A percentile compares a stretch with the other conserved stretches of the same genome.
Conservation (phyloP, 768 basidiomycete species). For the Russula olivacea region DNA sequence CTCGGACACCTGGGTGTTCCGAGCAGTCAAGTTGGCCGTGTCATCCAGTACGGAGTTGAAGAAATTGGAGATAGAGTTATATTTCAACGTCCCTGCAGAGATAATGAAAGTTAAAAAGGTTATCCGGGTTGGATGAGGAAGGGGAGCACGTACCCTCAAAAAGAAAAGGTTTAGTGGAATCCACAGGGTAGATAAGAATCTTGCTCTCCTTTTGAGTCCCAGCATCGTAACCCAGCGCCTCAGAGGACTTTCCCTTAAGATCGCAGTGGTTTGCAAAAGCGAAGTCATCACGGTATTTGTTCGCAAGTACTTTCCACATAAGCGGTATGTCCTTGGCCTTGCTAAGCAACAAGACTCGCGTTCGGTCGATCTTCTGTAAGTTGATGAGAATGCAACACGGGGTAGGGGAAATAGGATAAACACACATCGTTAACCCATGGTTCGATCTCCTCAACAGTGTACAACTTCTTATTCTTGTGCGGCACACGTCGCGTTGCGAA, state of each 20-base stretch:
- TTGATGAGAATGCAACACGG: background rate
- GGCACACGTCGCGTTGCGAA: slow-evolving; percentile 74
- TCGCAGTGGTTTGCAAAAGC: slow-evolving; percentile 61
- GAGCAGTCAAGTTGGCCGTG: slow-evolving; percentile 47
- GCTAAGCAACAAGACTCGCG: slow-evolving; percentile 63
- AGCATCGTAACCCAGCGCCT: slow-evolving; percentile 52
- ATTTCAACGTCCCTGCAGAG: slow-evolving; percentile 57
- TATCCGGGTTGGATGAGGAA: background rate
- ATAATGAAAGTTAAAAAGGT: background rate
- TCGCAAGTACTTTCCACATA: slow-evolving; percentile 73
- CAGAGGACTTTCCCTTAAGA: slow-evolving; percentile 53
- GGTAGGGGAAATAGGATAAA: slow-evolving; percentile 7
- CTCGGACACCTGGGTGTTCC: slow-evolving; percentile 30
- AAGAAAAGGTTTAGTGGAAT: slow-evolving; percentile 47
- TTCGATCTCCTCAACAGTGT: slow-evolving; percentile 48
- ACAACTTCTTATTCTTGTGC: slow-evolving; percentile 57
- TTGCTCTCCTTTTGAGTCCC: slow-evolving; percentile 50
- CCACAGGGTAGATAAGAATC: slow-evolving; percentile 64
- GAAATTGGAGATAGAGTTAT: slow-evolving; percentile 67
- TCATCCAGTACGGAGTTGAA: slow-evolving; percentile 68
- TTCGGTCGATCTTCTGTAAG: slow-evolving; percentile 37
- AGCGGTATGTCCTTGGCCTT: slow-evolving; percentile 72
- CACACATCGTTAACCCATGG: slow-evolving; percentile 67
- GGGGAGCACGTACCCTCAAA: slow-evolving; percentile 54
- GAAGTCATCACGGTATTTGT: slow-evolving; percentile 61